Evolutionary conservation across 805 yeast genomes (phyloP), one percentile per base, ranked within the genome.

Genomic region (Suhomyces sp.): DNA sequence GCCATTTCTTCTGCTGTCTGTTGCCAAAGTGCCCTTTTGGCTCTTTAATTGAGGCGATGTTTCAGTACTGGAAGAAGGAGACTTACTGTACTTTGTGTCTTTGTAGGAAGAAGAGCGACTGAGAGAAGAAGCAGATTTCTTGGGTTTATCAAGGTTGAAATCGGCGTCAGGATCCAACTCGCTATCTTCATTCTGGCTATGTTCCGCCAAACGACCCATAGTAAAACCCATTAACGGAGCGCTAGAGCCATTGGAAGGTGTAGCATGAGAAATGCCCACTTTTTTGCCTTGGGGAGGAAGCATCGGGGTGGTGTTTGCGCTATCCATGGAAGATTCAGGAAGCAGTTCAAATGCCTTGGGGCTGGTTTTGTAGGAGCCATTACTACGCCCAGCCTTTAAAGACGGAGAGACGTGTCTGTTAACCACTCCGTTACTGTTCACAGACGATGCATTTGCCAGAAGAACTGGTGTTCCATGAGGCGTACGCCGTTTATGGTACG

Each of bases 141-240:
- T 38, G 23, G 44, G 44, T 8, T 46, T 33, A 15, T 48, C 49
- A 4, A 47, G 44, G n/a, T 47, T 40, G 26, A 38, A 35, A 27
- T 48, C 48, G 2, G 23, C 15, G 13, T 49, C 51, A 6, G 42
- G 33, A 26, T 46, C 50, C 15, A 38, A 27, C 26, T 49, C 52
- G 15, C 27, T 35, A n/a, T 40, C 46, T 40, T 54, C 50, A 55
- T 61, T 54, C 22, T 49, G 52, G 36, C 52, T 49, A 19, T 68
- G 76, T 51, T 73, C 77, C 1, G 77, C 78, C 51, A 75, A 63
- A 41, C 73, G 62, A 27, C 77, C 77, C 79, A 76, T 74, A 9
- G 80, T 76, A 56, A 76, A 76, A 4, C 78, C 77, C 80, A 76
- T 76, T 53, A 75, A 59, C 2, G 69, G 63, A n/a, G 74, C 73